A percentile compares a stretch with the other conserved stretches of the same genome.
Evolutionary conservation across 306 rosid species (phyloP).

Genomic region (Pyrus communis): DNA sequence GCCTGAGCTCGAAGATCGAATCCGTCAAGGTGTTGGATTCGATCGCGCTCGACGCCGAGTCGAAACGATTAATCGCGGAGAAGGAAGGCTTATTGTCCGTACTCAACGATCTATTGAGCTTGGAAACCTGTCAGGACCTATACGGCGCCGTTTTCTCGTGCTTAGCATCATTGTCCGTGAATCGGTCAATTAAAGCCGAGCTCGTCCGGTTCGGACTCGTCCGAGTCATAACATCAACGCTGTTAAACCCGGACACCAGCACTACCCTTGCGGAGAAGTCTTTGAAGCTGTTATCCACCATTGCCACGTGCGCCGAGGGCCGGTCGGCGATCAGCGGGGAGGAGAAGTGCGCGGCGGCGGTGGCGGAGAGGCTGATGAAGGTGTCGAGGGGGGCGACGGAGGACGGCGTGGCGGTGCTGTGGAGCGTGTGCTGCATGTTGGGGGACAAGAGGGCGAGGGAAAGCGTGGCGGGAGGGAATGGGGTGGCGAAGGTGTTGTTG

Average conservation of each 20-base stretch:
- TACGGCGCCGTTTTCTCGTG: constrained; percentile 33
- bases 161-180: constrained; percentile 21
- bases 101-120: constrained; percentile 9
- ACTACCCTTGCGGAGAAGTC: constrained; percentile 17
- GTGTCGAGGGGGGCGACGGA: constrained; percentile 30
- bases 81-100: constrained; percentile 17
- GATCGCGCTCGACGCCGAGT: constrained; percentile 28
- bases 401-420: constrained; percentile 44
- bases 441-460: constrained; percentile 36
- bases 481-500: constrained; percentile 34
- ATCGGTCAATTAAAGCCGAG: constrained; percentile 26
- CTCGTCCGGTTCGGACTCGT: constrained; percentile 35
- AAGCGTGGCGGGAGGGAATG: constrained; percentile 35
- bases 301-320: constrained; percentile 43
- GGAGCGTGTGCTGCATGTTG: constrained; percentile 41
- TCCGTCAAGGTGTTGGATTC: constrained; percentile 27
- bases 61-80: constrained; percentile 33
- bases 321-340: constrained; percentile 31
- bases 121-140: constrained; percentile 2
- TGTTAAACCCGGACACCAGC: constrained; percentile 2
- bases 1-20: constrained; percentile 25
- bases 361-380: constrained; percentile 37
- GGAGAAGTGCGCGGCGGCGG: constrained; percentile 17
- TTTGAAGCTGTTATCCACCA: constrained; percentile 22
- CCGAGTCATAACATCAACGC: constrained; percentile 7